Evolutionary conservation across 305 asterid species (phyloP), one percentile per base, ranked within the genome.

Genomic region (Solanum hybrid): DNA sequence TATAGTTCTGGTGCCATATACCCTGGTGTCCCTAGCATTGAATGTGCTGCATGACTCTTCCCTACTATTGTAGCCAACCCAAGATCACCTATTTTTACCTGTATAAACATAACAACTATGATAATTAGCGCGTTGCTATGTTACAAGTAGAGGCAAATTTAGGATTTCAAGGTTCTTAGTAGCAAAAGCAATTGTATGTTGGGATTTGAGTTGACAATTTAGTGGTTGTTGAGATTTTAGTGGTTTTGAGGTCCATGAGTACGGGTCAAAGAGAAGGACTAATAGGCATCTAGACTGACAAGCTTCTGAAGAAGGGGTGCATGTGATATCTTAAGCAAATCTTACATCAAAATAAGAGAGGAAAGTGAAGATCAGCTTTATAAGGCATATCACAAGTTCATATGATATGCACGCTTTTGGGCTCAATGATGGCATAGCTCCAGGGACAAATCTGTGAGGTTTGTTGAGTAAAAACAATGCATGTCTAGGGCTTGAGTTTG

Each of bases 1-100:
- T 71, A 90, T 27, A 90, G 88, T 46, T 90, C 91, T 66, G 91
- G 91, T 5, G 91, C 91, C 91, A 90, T 90, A 40, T 72, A 90
- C 56, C 88, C 91, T 46, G 91, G 91, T 71, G 90, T 90, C 35
- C 91, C 91, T 26, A 87, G 71, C 77, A 90, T 31, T n/a, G 90
- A 40, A 82, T 90, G 90, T 24, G 91, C 91, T 8, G 88, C 87
- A 72, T 90, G 91, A 75, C 79, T 90, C 88, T 90, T 90, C 20
- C 90, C 91, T 11, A 90, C 91, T 1, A 81, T 75, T 40, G 91
- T 86, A 7, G 91, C 91, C 80, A 90, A 71, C 27, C 91, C 91
- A 29, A 90, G 80, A 81, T 90, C 91, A 24, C 91, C 91, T 26
- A 90, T 90, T 69, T 90, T 90, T 22, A 90, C 91, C 91, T 90